These are phyloP conservation scores for Globisporangium parvum DNA, from an alignment of 352 stramenopile genomes.

Conservation along the genomic window DNA sequence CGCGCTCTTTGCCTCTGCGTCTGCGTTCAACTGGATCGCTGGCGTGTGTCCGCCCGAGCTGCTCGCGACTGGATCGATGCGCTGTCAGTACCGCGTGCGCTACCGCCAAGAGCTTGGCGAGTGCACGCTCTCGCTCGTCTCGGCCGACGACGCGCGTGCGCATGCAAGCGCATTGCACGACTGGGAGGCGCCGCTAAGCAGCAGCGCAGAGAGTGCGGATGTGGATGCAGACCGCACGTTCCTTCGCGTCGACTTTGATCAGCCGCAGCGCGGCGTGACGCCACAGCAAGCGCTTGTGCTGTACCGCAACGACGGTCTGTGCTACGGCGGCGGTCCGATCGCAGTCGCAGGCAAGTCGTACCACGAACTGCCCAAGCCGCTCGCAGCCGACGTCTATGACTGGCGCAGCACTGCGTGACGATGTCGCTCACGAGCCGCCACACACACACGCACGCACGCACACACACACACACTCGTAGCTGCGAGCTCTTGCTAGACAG, in stretches of 20 bases:
- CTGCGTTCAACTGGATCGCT: slow-evolving; percentile 90
- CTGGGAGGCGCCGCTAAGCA: slow-evolving; percentile 21
- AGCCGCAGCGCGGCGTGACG: slow-evolving; percentile 76
- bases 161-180: slow-evolving; percentile 46
- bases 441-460: too few relatives aligned
- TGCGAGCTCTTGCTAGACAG: too few relatives aligned
- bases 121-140: slow-evolving; percentile 61
- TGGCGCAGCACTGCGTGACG: slow-evolving; percentile 27
- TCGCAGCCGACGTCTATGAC: slow-evolving; percentile 42
- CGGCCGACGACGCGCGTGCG: slow-evolving; percentile 22
- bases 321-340: slow-evolving; percentile 75
- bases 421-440: too few relatives aligned
- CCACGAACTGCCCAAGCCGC: slow-evolving; percentile 48
- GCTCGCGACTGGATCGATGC: slow-evolving; percentile 28
- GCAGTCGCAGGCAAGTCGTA: slow-evolving; percentile 56
- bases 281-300: slow-evolving; percentile 84
- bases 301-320: slow-evolving; percentile 74
- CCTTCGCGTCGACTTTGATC: slow-evolving; percentile 74
- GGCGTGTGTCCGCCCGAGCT: slow-evolving; percentile 39
- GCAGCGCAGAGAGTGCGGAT: slow-evolving; percentile 4
- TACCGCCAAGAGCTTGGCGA: slow-evolving; percentile 71
- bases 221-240: slow-evolving; percentile 12
- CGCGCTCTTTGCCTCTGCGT: slow-evolving; percentile 63
- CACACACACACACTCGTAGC: too few relatives aligned
- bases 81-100: slow-evolving; percentile 73